These are phyloP conservation scores for Danielia oregonensis DNA, from an alignment of 805 yeast genomes.

Conservation along the genomic window DNA sequence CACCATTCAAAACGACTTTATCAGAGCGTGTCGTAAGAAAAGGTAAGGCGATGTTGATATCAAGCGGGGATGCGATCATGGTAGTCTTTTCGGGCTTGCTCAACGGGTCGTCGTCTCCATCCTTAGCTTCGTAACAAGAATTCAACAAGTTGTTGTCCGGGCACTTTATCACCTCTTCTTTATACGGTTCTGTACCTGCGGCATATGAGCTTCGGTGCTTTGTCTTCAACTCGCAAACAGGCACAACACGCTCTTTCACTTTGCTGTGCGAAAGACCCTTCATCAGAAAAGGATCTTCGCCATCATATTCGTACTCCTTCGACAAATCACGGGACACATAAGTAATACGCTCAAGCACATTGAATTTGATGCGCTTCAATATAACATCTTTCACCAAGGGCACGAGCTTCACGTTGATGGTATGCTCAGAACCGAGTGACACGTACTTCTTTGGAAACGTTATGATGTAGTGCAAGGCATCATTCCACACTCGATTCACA, in stretches of 20 bases:
- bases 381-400: conserved; percentile 62
- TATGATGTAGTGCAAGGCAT: conserved; percentile 64
- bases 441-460: conserved; percentile 69
- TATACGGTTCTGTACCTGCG: conserved; percentile 42
- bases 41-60: conserved; percentile 42
- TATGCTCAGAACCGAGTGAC: conserved; percentile 54
- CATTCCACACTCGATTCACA: conserved; percentile 73
- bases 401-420: conserved; percentile 61
- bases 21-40: conserved; percentile 38
- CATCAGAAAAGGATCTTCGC: conserved; percentile 18
- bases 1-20: conserved; percentile 21
- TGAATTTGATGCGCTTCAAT: conserved; percentile 61
- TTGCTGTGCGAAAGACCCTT: not conserved
- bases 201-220: conserved; percentile 33
- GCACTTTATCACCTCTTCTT: conserved; percentile 58
- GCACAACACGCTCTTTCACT: conserved; percentile 47
- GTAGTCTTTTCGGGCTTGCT: not conserved
- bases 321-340: conserved; percentile 55
- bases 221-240: conserved; percentile 63
- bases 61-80: conserved; percentile 41
- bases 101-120: conserved; percentile 6
- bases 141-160: conserved; percentile 59
- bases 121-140: conserved; percentile 43
- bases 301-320: conserved; percentile 51
- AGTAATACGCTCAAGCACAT: conserved; percentile 62